A percentile compares a stretch with the other conserved stretches of the same genome.
These are phyloP conservation scores for Pugionium cornutum DNA, from an alignment of 345 rosid genomes.

Conservation along the genomic window DNA sequence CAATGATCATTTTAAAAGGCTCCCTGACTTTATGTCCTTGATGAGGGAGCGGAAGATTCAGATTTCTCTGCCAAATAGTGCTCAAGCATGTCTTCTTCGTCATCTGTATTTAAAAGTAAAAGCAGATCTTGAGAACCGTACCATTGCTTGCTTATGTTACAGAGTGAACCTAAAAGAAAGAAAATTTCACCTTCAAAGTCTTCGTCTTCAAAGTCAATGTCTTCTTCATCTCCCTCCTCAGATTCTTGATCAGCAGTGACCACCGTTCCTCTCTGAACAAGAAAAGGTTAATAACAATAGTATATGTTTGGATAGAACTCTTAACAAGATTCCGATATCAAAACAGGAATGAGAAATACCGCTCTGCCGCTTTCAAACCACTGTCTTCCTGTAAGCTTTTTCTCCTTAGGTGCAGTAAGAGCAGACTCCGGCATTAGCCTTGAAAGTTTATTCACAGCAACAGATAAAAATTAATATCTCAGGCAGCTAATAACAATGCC, in stretches of 20 bases:
- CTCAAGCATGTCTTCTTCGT: conserved; percentile 94
- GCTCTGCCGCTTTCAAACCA: conserved; percentile 94
- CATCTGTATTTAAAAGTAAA: conserved; percentile 50
- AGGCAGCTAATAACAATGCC: background rate
- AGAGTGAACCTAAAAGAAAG: background rate
- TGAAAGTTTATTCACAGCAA: conserved; percentile 33
- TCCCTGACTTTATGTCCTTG: conserved; percentile 44
- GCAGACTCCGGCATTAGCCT: conserved; percentile 94
- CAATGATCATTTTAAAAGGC: background rate
- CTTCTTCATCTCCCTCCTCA: conserved; percentile 85
- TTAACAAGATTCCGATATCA: conserved; percentile 10
- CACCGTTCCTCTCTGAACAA: conserved; percentile 74
- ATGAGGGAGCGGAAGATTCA: conserved; percentile 57
- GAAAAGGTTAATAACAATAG: background rate
- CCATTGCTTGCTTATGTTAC: background rate
- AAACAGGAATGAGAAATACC: conserved; percentile 39
- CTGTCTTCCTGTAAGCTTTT: conserved; percentile 86
- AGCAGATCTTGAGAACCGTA: conserved; percentile 7
- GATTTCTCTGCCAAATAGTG: conserved; percentile 91
- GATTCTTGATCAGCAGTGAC: conserved; percentile 52
- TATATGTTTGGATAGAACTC: too few relatives aligned
- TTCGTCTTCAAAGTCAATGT: conserved; percentile 82
- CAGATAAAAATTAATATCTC: conserved; percentile 14
- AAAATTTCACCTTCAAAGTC: conserved; percentile 78
- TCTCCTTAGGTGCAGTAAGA: conserved; percentile 72